A percentile compares a stretch with the other conserved stretches of the same genome.
Evolutionary conservation across 208 protist species (phyloP).

Genomic region (Trypanosoma avium): DNA sequence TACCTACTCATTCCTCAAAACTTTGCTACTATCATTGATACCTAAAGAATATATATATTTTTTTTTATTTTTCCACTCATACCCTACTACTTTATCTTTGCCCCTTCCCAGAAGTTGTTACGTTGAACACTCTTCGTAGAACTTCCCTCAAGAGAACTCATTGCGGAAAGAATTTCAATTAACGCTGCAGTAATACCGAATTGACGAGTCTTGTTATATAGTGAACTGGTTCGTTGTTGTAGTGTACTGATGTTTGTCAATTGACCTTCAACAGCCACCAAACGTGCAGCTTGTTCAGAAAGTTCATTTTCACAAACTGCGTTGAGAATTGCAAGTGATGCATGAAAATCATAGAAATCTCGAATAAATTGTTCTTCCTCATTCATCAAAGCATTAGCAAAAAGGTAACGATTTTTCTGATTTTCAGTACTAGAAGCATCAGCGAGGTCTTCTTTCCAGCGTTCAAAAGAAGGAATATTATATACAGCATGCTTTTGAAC

Average conservation of each 20-base stretch:
- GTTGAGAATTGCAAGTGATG: slow-evolving; percentile 78
- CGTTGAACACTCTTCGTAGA: slow-evolving; percentile 76
- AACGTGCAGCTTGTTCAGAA: slow-evolving; percentile 87
- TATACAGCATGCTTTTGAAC: slow-evolving; percentile 80
- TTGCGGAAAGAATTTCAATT: slow-evolving; percentile 91
- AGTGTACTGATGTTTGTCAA: slow-evolving; percentile 86
- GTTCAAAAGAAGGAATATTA: slow-evolving; percentile 82
- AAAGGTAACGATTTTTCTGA: slow-evolving; percentile 84
- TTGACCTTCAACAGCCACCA: slow-evolving; percentile 89
- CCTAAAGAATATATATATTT: neutral
- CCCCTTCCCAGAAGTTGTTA: slow-evolving; percentile 84
- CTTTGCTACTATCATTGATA: neutral
- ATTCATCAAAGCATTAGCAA: slow-evolving; percentile 84
- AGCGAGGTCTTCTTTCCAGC: slow-evolving; percentile 73
- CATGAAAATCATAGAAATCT: slow-evolving; percentile 92
- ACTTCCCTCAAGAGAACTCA: slow-evolving; percentile 88
- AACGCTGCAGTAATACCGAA: slow-evolving; percentile 87
- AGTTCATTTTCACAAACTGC: slow-evolving; percentile 90
- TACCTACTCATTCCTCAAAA: slow-evolving; percentile 18
- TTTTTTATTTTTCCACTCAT: neutral
- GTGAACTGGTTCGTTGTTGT: slow-evolving; percentile 80
- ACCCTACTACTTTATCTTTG: slow-evolving; percentile 44
- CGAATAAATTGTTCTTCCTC: slow-evolving; percentile 83
- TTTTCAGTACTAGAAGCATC: slow-evolving; percentile 83
- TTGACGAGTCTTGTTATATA: slow-evolving; percentile 92